phyloP scores from a whole-genome alignment of 2,329 filamentous ascomycete genomes.

The Diplocarpon rosae region DNA sequence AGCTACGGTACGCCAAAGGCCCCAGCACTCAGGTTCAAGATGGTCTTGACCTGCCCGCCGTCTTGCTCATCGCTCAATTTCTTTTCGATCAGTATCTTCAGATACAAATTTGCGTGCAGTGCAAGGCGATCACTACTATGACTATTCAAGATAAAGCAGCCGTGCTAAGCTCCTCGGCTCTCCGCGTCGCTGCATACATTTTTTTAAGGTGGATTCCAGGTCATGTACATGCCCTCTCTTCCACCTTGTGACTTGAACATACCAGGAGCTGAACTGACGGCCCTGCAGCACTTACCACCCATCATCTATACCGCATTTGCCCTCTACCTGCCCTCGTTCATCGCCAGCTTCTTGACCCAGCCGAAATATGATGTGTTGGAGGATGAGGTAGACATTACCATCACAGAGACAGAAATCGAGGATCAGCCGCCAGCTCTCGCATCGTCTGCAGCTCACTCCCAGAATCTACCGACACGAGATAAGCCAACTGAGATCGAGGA shows the following conservation, averaged over 20 bases:
- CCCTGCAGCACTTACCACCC: slow-evolving; percentile 28
- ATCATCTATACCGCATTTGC: slow-evolving; percentile 51
- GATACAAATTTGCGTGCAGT: too few relatives aligned
- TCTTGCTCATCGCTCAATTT: too few relatives aligned
- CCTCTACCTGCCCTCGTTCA: slow-evolving; percentile 54
- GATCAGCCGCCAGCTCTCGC: slow-evolving; percentile 24
- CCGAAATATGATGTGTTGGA: slow-evolving; percentile 45
- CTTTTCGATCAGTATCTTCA: too few relatives aligned
- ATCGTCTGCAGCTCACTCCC: slow-evolving; percentile 21
- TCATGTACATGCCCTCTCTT: slow-evolving; percentile 21
- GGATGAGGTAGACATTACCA: slow-evolving; percentile 46
- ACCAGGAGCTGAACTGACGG: slow-evolving; percentile 6
- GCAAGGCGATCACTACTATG: background rate
- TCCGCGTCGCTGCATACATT: slow-evolving; percentile 41
- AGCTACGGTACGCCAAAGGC: too few relatives aligned
- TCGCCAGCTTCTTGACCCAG: slow-evolving; percentile 45
- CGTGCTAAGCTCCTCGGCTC: slow-evolving; percentile 34
- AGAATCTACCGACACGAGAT: slow-evolving; percentile 17
- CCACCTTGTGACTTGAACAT: background rate
- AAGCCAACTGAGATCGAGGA: slow-evolving; percentile 32
- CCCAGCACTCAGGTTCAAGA: too few relatives aligned
- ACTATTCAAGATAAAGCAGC: slow-evolving; percentile 23
- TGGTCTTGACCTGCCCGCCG: too few relatives aligned
- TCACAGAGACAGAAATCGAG: slow-evolving; percentile 36
- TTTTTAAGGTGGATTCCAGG: slow-evolving; percentile 47